Base-by-base conservation (phyloP, 352 stramenopile genomes). In the Phytophthora brassicae region DNA sequence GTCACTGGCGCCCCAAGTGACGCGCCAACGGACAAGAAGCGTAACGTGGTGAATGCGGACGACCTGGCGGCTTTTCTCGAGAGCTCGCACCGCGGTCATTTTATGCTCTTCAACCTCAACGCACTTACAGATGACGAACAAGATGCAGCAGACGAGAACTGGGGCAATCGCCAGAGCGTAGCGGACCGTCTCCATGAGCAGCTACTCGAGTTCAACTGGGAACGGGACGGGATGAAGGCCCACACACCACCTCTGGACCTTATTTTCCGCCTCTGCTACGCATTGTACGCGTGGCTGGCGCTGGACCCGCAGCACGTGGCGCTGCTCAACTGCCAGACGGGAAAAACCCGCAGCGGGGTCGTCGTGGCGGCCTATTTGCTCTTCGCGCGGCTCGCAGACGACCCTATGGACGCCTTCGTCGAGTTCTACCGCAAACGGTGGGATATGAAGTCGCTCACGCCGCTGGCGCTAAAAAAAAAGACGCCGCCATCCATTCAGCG, bases 311-410 rank as follows among this genome's bases (percentile, higher is more conserved):
- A 74, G 22, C 90, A 97, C 41, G 77, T 98, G 6, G 88, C 86
- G 9, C 68, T 96, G 12, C 59, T 98, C 12, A 92, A 96, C 59
- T 98, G 94, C 66, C 70, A 84, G 51, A 96, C 96, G 24, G 95
- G 95, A 6, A 98, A 98, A 69, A 98, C 92, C 19, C 80, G 92
- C 23, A 98, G 86, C 19, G 93, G 90, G 6, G 90, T 99, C 53
- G 86, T 97, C 0, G 77, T 97, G 16, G 96, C 94, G 11, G 97
- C 92, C 53, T 98, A 98, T 59, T 61, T 98, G 46, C 84, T 96
- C 29, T 99, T 96, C 79, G 61, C 82, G 42, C 60, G 78, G 11
- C 66, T 90, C 20, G 80, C 79, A 13, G 66, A 90, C 31, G 78
- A 94, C 31, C 77, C 81, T 6, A 81, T 81, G 11, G 75, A 95